Evolutionary conservation across 768 basidiomycete species (phyloP), one percentile per base, ranked within the genome.

Genomic region (Lentinula guzmanii): DNA sequence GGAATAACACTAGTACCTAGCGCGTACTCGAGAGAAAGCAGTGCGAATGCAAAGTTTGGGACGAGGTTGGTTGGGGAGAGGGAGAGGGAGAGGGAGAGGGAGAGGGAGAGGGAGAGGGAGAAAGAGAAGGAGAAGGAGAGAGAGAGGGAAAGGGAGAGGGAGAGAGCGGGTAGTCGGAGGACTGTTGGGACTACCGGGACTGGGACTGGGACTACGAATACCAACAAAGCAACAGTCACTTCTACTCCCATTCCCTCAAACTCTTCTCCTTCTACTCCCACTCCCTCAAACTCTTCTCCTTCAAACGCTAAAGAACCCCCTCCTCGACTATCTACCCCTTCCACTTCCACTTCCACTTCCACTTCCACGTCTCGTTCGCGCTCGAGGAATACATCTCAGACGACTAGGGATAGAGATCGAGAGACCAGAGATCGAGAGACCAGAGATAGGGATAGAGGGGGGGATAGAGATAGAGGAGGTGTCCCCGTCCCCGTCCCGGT

Each of bases 21-120:
- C 16, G 82, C 87, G 11, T 91, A 91, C 66, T 86, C 83, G 8
- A 80, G 90, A 56, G 89, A 91, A 72, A 92, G 91, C 7, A 90
- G 89, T 56, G 92, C 91, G 16, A 91, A 94, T 68, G 95, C 94
- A 62, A 97, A 97, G 73, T 96, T 97, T 74, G 95, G 93, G 21
- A 84, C 86, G 45, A 85, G 95, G 16, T 77, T 95, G 41, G 77
- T 95, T 51, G 84, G 89, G 24, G 82, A 78, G 52, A 88, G 91
- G 45, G 72, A 79, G 3, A 70, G 71, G 13, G 54, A 24, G n/a
- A 33, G 42, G 7, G 24, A 24, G 3, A 37, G 46, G 2, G 35
- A 33, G 0, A 13, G 16, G 16, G 42, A 43, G 0, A 13, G 16
- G 42, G 42, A 43, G 4, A 13, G 4, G 5, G 42, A 43, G 4